These are phyloP conservation scores for Nymphaea colorata DNA, from an alignment of 164 flowering plant genomes.

Conservation along the genomic window DNA sequence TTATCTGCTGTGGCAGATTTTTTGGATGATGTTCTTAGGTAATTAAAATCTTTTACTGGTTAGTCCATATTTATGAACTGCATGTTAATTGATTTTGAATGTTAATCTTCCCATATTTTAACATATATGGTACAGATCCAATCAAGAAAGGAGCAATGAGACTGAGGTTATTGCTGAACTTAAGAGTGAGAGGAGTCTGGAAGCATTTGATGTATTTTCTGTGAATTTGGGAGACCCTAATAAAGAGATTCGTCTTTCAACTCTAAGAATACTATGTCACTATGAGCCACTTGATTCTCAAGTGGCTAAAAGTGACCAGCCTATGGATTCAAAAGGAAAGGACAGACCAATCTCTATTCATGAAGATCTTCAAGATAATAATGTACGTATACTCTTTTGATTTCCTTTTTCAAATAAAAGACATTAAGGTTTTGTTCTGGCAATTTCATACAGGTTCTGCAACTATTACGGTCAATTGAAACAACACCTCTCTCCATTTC, in stretches of 20 bases:
- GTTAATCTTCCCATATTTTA: too few species aligned
- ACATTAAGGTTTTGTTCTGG: not conserved
- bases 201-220: conserved; percentile 38
- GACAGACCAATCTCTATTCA: conserved; percentile 24
- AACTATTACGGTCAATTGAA: conserved; percentile 60
- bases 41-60: conserved; percentile 6
- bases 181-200: conserved; percentile 23
- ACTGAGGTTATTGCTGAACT: conserved; percentile 28
- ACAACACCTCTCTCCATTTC: conserved; percentile 51
- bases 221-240: conserved; percentile 55
- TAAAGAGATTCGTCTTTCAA: conserved; percentile 54
- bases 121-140: too few species aligned
- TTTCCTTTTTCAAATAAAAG: not conserved
- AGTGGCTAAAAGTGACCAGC: conserved; percentile 13
- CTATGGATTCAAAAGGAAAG: conserved; percentile 20
- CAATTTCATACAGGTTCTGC: conserved; percentile 43
- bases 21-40: conserved; percentile 57
- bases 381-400: conserved; percentile 24
- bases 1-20: conserved; percentile 64
- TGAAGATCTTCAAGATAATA: conserved; percentile 14
- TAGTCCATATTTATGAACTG: not conserved
- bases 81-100: not conserved
- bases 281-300: conserved; percentile 27
- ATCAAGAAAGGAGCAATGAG: too few species aligned
- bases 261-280: conserved; percentile 69